A percentile compares a stretch with the other conserved stretches of the same genome.
Conservation (phyloP, 192 early-diverging fungal species). For the Coemansia sp. region DNA sequence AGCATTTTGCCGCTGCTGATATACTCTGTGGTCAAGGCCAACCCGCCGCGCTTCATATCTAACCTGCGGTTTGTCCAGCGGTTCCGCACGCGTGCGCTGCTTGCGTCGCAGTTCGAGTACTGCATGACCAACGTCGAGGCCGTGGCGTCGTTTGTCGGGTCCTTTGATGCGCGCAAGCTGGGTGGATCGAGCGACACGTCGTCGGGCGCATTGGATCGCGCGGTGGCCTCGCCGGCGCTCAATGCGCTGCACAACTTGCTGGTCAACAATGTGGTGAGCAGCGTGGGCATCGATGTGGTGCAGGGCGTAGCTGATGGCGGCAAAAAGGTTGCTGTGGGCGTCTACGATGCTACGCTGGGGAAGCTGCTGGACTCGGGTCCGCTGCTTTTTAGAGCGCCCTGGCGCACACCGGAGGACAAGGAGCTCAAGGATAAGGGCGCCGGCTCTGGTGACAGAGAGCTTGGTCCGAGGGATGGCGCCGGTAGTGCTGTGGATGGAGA, state of each 20-base stretch:
- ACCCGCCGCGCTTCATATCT: conserved; percentile 66
- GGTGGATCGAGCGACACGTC: conserved; percentile 38
- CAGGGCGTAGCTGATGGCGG: conserved; percentile 51
- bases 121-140: conserved; percentile 50
- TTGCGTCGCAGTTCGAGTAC: conserved; percentile 48
- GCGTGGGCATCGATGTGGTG: conserved; percentile 46
- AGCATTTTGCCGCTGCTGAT: conserved; percentile 67
- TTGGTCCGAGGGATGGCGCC: no score
- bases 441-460: no score
- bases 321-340: conserved; percentile 48
- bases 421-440: conserved; percentile 22
- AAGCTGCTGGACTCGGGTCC: conserved; percentile 38
- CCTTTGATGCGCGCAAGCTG: conserved; percentile 38
- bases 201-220: conserved; percentile 21
- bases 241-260: conserved; percentile 25
- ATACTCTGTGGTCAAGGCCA: conserved; percentile 63
- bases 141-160: conserved; percentile 40
- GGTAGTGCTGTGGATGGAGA: neutral
- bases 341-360: conserved; percentile 48
- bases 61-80: conserved; percentile 59
- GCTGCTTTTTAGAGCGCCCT: conserved; percentile 23
- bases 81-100: conserved; percentile 40
- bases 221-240: conserved; percentile 22
- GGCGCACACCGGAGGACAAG: conserved; percentile 16
- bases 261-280: conserved; percentile 39